Conservation (phyloP, 2,329 filamentous ascomycete genomes). For the Chrysosporium queenslandicum region DNA sequence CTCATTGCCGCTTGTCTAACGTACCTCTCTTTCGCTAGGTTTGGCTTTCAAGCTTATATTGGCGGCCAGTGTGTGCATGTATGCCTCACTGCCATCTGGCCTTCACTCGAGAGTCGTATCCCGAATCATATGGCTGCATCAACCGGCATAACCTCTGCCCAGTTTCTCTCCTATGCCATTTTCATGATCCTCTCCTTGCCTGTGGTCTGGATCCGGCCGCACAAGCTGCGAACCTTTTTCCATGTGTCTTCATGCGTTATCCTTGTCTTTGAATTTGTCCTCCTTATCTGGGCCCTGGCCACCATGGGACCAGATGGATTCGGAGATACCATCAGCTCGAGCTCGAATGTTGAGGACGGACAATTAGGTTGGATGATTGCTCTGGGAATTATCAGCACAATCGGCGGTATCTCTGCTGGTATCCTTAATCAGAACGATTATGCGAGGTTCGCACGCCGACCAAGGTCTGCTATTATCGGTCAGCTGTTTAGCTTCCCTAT, state of each 20-base stretch:
- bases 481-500: constrained; percentile 31
- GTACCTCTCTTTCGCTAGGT: constrained; percentile 26
- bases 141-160: constrained; percentile 27
- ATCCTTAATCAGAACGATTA: constrained; percentile 41
- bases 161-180: constrained; percentile 30
- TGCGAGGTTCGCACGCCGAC: constrained; percentile 34
- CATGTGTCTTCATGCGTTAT: constrained; percentile 9
- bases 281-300: constrained; percentile 15
- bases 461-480: constrained; percentile 36
- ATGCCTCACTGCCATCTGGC: constrained; percentile 17
- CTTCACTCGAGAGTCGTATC: constrained; percentile 27
- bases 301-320: constrained; percentile 13
- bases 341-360: not conserved
- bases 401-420: constrained; percentile 39
- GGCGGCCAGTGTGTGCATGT: constrained; percentile 30
- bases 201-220: constrained; percentile 39
- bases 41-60: constrained; percentile 30
- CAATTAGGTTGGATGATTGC: constrained; percentile 31
- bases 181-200: constrained; percentile 33
- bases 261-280: constrained; percentile 13
- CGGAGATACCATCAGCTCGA: constrained; percentile 9
- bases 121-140: constrained; percentile 28
- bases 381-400: constrained; percentile 34
- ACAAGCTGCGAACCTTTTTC: constrained; percentile 12
- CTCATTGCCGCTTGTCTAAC: not conserved